A percentile compares a stretch with the other conserved stretches of the same genome.
Evolutionary conservation across 345 rosid genomes (phyloP).

Genomic region (Xanthoceras sorbifolium): DNA sequence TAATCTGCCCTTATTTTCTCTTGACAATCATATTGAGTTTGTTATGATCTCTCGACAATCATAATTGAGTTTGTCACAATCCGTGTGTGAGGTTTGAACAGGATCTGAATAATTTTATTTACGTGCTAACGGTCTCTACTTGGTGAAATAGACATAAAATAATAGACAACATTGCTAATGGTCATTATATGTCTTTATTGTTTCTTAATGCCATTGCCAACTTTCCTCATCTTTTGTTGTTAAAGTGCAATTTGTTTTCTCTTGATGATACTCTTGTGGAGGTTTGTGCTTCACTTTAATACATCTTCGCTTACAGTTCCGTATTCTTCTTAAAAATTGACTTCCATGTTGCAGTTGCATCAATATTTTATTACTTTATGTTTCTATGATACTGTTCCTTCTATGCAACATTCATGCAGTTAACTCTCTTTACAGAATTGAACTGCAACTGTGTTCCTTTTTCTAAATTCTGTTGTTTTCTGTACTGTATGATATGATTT

Average conservation of each 20-base stretch:
- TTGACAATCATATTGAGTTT: no score
- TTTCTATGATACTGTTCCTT: neutral
- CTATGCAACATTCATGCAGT: neutral
- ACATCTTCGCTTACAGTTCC: neutral
- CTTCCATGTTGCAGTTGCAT: neutral
- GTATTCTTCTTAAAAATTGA: neutral
- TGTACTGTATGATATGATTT: conserved; percentile 1
- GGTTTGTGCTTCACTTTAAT: neutral
- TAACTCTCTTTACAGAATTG: conserved; percentile 1
- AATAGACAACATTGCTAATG: neutral
- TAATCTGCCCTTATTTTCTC: neutral
- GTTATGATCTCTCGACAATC: no score
- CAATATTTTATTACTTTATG: neutral
- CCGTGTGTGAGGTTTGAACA: neutral
- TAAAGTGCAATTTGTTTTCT: neutral
- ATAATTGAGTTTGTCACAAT: neutral
- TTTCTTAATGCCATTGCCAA: neutral
- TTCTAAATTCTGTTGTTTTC: neutral
- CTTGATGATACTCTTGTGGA: neutral
- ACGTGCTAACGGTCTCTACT: neutral
- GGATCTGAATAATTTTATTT: neutral
- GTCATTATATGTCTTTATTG: neutral
- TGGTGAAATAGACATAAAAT: neutral
- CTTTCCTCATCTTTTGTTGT: neutral
- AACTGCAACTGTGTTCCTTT: neutral